Evolutionary conservation across 2,329 filamentous ascomycete genomes (phyloP).

Genomic region (Cercospora nicotianae): DNA sequence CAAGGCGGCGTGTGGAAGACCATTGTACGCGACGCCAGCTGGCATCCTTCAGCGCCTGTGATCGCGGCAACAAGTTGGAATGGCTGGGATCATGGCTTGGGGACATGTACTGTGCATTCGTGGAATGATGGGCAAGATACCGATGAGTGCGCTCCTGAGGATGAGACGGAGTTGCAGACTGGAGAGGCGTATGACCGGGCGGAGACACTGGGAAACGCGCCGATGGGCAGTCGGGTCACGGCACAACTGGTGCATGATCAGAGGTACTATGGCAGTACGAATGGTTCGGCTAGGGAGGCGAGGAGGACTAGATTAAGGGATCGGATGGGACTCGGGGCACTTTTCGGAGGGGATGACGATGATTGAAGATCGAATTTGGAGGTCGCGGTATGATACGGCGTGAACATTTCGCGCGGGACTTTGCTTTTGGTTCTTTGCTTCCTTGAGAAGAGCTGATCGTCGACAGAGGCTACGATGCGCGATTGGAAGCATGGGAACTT

Average conservation of each 20-base stretch:
- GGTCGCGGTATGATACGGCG: neutral
- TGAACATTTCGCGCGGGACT: neutral
- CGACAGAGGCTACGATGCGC: neutral
- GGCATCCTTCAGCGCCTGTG: conserved; percentile 83
- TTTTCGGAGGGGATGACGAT: conserved; percentile 32
- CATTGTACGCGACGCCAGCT: conserved; percentile 82
- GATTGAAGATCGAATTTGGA: neutral
- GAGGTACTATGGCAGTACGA: conserved; percentile 42
- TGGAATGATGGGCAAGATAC: conserved; percentile 65
- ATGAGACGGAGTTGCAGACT: conserved; percentile 20
- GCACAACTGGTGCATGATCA: conserved; percentile 55
- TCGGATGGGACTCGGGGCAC: conserved; percentile 31
- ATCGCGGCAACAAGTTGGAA: conserved; percentile 86
- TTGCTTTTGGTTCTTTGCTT: neutral
- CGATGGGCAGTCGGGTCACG: conserved; percentile 62
- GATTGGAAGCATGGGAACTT: neutral
- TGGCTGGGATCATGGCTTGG: conserved; percentile 69
- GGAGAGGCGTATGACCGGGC: conserved; percentile 37
- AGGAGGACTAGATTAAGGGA: conserved; percentile 28
- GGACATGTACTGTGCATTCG: conserved; percentile 75
- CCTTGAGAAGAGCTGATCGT: neutral
- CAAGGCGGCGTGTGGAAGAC: conserved; percentile 66
- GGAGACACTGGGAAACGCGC: conserved; percentile 31
- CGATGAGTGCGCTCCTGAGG: conserved; percentile 58
- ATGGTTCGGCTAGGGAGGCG: neutral